Conservation (phyloP, 2,329 filamentous ascomycete genomes). For the Alternaria consortialis region DNA sequence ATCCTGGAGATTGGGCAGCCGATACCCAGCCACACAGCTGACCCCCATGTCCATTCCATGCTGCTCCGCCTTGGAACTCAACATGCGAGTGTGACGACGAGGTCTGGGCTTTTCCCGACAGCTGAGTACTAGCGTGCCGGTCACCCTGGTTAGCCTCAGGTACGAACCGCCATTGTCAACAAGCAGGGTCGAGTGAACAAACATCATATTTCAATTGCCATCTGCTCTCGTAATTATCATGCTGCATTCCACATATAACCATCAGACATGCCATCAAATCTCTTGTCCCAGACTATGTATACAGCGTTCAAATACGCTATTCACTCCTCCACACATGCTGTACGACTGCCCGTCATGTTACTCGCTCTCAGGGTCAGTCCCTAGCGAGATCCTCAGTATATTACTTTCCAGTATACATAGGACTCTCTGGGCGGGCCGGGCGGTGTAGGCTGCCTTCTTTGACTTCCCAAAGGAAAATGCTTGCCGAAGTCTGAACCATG, state of each 20-base stretch:
- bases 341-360: conserved; percentile 4
- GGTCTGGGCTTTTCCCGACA: conserved; percentile 23
- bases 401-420: conserved; percentile 8
- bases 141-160: conserved; percentile 30
- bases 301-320: conserved; percentile 18
- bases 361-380: conserved; percentile 4
- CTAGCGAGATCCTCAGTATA: neutral
- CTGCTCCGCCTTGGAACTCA: conserved; percentile 39
- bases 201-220: conserved; percentile 16
- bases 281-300: conserved; percentile 32
- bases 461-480: conserved; percentile 7
- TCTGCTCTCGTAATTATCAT: conserved; percentile 40
- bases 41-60: conserved; percentile 35
- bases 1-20: conserved; percentile 32
- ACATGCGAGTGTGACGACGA: conserved; percentile 31
- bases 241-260: conserved; percentile 25
- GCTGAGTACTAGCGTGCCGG: conserved; percentile 22
- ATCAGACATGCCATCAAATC: conserved; percentile 22
- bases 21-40: conserved; percentile 44
- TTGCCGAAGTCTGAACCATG: conserved; percentile 14
- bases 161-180: conserved; percentile 24
- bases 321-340: conserved; percentile 7
- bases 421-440: conserved; percentile 2
- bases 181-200: conserved; percentile 12
- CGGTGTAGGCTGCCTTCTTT: conserved; percentile 4